phyloP scores from a whole-genome alignment of 2,329 filamentous ascomycete genomes.

The Verruconis gallopava region DNA sequence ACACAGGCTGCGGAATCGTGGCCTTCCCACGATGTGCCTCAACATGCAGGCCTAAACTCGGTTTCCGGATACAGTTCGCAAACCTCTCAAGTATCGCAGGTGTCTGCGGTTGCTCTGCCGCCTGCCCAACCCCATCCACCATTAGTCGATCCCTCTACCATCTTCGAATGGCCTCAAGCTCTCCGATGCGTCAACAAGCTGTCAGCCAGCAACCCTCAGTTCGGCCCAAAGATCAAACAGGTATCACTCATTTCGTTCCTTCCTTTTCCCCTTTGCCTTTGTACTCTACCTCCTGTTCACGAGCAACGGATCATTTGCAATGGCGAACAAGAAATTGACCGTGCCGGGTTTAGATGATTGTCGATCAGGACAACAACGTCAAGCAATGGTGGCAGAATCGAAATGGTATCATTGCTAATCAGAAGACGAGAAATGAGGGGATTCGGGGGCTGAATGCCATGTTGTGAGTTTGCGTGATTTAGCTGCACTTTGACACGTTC shows the following conservation, averaged over 20 bases:
- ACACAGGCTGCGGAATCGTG: not conserved
- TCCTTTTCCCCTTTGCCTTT: no score
- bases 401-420: slow-evolving; percentile 37
- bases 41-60: not conserved
- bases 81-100: not conserved
- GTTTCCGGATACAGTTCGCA: no score
- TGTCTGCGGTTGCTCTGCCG: not conserved
- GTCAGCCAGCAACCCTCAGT: slow-evolving; percentile 30
- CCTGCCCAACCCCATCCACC: slow-evolving; percentile 1
- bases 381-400: slow-evolving; percentile 46
- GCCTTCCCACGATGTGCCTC: not conserved
- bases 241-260: slow-evolving; percentile 28
- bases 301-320: no score
- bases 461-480: slow-evolving; percentile 29
- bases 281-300: no score
- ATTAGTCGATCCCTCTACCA: slow-evolving; percentile 32
- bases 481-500: slow-evolving; percentile 4
- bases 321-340: no score
- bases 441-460: slow-evolving; percentile 42
- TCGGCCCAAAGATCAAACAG: slow-evolving; percentile 16
- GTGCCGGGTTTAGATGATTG: slow-evolving; percentile 47
- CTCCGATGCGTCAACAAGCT: slow-evolving; percentile 28
- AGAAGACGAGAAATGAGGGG: slow-evolving; percentile 37
- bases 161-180: slow-evolving; percentile 35
- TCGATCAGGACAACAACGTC: slow-evolving; percentile 49